Evolutionary conservation across 2,329 filamentous ascomycete species (phyloP).

Genomic region (Reticulascus tulasneorum): DNA sequence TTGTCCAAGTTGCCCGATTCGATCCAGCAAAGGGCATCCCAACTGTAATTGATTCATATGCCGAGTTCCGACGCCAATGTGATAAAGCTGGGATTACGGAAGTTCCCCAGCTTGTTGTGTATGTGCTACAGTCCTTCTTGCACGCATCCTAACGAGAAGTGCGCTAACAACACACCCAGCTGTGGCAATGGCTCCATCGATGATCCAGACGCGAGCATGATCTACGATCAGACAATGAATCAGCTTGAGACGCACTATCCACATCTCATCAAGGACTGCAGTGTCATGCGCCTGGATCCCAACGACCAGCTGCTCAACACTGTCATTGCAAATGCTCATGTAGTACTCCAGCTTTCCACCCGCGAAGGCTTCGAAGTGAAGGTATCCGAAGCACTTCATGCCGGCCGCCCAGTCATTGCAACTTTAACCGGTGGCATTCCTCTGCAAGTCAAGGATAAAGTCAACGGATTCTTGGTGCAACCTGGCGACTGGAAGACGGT

Average conservation of each 20-base stretch:
- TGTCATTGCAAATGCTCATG: slow-evolving; percentile 66
- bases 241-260: slow-evolving; percentile 61
- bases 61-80: slow-evolving; percentile 62
- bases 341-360: slow-evolving; percentile 75
- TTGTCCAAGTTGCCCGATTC: slow-evolving; percentile 77
- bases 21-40: slow-evolving; percentile 81
- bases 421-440: slow-evolving; percentile 76
- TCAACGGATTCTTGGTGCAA: slow-evolving; percentile 71
- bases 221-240: slow-evolving; percentile 70
- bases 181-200: slow-evolving; percentile 78
- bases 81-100: slow-evolving; percentile 47
- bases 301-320: slow-evolving; percentile 79
- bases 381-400: slow-evolving; percentile 77
- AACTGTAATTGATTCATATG: slow-evolving; percentile 72
- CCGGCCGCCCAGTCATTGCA: slow-evolving; percentile 73
- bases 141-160: slow-evolving; percentile 1
- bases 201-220: slow-evolving; percentile 69
- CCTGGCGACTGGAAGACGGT: slow-evolving; percentile 67
- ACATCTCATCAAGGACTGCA: slow-evolving; percentile 60
- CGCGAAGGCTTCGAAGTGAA: slow-evolving; percentile 85
- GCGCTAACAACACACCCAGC: slow-evolving; percentile 1
- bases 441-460: slow-evolving; percentile 67
- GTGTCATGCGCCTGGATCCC: slow-evolving; percentile 72
- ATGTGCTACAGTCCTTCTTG: slow-evolving; percentile 33
- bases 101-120: slow-evolving; percentile 70